phyloP scores from a whole-genome alignment of 106 monocot genomes.

The Platanthera zijinensis region DNA sequence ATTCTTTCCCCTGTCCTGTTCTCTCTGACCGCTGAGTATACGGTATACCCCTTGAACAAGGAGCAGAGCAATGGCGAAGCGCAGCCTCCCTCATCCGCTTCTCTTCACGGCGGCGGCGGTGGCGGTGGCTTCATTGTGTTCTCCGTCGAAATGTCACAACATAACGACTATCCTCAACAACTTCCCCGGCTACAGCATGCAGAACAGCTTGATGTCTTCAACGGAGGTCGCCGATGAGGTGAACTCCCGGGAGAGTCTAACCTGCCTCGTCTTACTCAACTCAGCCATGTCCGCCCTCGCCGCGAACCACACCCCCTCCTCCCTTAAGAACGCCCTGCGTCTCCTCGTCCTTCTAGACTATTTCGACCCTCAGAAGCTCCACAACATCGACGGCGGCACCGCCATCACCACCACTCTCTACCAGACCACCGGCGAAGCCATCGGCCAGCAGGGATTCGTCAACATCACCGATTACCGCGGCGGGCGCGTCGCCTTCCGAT shows the following conservation, averaged over 20 bases:
- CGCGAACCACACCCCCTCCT: conserved; percentile 48
- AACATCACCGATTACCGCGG: conserved; percentile 89
- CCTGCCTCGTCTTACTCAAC: conserved; percentile 77
- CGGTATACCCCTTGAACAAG: neutral
- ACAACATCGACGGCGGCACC: conserved; percentile 62
- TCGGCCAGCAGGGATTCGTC: conserved; percentile 83
- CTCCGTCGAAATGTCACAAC: conserved; percentile 32
- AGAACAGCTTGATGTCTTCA: conserved; percentile 63
- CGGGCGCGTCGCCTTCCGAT: conserved; percentile 72
- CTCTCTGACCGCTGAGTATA: neutral
- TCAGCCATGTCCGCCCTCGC: conserved; percentile 58
- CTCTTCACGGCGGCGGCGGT: conserved; percentile 6
- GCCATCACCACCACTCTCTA: conserved; percentile 77
- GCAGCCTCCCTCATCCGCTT: neutral
- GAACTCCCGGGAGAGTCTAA: conserved; percentile 78
- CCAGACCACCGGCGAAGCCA: conserved; percentile 86
- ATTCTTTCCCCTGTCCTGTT: neutral
- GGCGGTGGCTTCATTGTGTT: neutral
- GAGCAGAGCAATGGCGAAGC: neutral
- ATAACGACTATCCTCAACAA: conserved; percentile 67
- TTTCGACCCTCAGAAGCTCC: conserved; percentile 88
- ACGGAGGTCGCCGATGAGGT: conserved; percentile 94
- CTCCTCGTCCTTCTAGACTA: conserved; percentile 95
- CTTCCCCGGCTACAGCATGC: conserved; percentile 68
- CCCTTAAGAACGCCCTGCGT: conserved; percentile 80